Evolutionary conservation across 306 rosid genomes (phyloP), one percentile per base, ranked within the genome.

Genomic region (Cicer yamashitae): DNA sequence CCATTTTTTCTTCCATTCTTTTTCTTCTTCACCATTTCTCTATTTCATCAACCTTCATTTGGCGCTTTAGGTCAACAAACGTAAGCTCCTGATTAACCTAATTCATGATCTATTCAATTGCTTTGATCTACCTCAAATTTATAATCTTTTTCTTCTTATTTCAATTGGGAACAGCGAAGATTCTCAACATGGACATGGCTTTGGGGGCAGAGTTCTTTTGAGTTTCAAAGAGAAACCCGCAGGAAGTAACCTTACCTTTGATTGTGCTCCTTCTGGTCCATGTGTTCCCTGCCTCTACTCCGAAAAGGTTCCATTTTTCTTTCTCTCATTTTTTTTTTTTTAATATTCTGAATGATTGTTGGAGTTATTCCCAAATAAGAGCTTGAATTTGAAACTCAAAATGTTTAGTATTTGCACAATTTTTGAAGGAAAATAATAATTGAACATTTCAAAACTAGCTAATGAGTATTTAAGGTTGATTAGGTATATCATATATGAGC

Each of bases 241-340:
- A 9, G 97, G 97, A 82, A 90, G 82, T 58, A 94, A 94, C 82
- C 25, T 77, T 25, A 84, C 96, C 47, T 94, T 84, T 68, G 93
- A 88, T n/a, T 94, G 98, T 83, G 75, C 94, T 78, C 97, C 93
- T 71, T 89, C 94, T 57, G 98, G 98, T 40, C 98, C 98, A 38
- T 94, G 98, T 54, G 86, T 94, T 17, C 85, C 96, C 47, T 94
- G 97, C 88, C 88, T 83, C n/a, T 87, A 83, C 85, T 87, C 91
- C 1, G 98, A 91, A 71, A 94, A 94, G 98, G 98, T 91, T 47
- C 10, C 17, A 1, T 77, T 77, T 74, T 82, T 51, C 13, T 3
- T 46, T 17, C 6, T 60, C 34, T 34, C 3, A 34, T 6, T 15
- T 2, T 2, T 9, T 7, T 7, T 43, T 18, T 22, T 47, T 2